Evolutionary conservation across 768 basidiomycete species (phyloP), one percentile per base, ranked within the genome.

Genomic region (Terana coerulea): DNA sequence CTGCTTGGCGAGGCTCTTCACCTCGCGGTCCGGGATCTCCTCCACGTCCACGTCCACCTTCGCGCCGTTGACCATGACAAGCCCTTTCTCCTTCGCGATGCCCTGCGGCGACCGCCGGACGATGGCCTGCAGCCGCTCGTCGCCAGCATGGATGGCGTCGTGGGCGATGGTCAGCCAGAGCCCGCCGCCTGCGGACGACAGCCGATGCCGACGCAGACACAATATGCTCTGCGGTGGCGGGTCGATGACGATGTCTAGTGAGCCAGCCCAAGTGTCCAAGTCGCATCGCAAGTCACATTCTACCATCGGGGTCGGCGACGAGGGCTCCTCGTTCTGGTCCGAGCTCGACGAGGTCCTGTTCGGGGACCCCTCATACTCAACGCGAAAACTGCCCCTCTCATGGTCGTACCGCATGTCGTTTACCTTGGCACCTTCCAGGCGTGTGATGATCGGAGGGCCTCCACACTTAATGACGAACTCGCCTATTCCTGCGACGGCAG

Each of bases 401-500:
- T 91, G 88, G 51, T 98, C 94, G 67, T 94, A 98, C 48, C 83
- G 78, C 51, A 88, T 72, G 49, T 83, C 79, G 43, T 82, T 81
- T 5, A 80, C 78, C 65, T 80, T 88, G 3, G 89, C 94, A 3
- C 89, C 87, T 1, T 81, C 77, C 14, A 98, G 68, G 28, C 95
- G 76, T 1, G 92, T 95, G 8, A 91, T 75, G n/a, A 91, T 77
- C 0, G 97, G 97, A 2, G 97, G 95, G 0, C 93, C 94, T 12
- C 97, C 97, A 58, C 82, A 87, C 67, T 93, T 95, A 70, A 99
- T 95, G 6, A 92, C 86, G 61, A 91, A 98, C 56, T 98, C 95
- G 19, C 97, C 93, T 9, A 97, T 86, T 1, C 95, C 95, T 0
- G 94, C 91, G 0, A 98, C 72, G 1, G 85, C 78, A 34, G 80